These are phyloP conservation scores for Tylopilus orsonianus DNA, from an alignment of 1,284 basidiomycete genomes.

Conservation along the genomic window DNA sequence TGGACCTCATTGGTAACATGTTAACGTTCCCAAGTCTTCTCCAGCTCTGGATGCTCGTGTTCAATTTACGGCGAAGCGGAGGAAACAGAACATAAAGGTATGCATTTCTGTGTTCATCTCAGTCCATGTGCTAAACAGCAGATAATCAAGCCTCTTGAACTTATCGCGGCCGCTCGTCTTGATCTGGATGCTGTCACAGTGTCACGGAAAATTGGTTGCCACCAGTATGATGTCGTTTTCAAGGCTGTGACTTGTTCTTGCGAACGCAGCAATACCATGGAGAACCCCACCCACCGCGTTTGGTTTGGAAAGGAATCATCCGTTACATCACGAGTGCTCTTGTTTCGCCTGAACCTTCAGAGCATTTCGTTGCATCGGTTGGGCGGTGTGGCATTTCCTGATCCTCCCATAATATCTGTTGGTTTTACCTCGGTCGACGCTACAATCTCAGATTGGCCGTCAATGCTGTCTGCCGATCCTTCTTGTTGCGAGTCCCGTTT, in stretches of 20 bases:
- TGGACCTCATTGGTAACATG: not conserved
- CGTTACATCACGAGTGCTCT: slow-evolving; percentile 43
- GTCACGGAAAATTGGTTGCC: slow-evolving; percentile 33
- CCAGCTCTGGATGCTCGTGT: slow-evolving; percentile 14
- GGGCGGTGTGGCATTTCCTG: slow-evolving; percentile 4
- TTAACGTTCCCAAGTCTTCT: slow-evolving; percentile 23
- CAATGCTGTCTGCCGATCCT: slow-evolving; percentile 33
- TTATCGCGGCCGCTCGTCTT: slow-evolving; percentile 17
- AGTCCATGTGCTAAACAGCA: slow-evolving; percentile 4
- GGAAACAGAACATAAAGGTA: slow-evolving; percentile 20
- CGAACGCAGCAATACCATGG: slow-evolving; percentile 47
- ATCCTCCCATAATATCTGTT: slow-evolving; percentile 47
- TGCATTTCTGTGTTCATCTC: not conserved
- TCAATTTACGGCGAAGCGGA: slow-evolving; percentile 15
- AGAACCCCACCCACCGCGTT: slow-evolving; percentile 46
- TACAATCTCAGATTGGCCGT: slow-evolving; percentile 60
- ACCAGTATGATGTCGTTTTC: slow-evolving; percentile 43
- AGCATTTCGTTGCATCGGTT: slow-evolving; percentile 36
- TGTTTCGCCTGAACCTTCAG: slow-evolving; percentile 42
- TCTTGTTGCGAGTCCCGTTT: slow-evolving; percentile 59
- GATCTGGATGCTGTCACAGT: slow-evolving; percentile 28
- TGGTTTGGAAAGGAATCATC: slow-evolving; percentile 51
- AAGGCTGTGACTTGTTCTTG: slow-evolving; percentile 39
- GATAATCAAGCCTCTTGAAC: slow-evolving; percentile 19
- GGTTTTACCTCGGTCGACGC: slow-evolving; percentile 42